These are phyloP conservation scores for Termitomyces sp. DNA, from an alignment of 768 basidiomycete genomes.

Conservation along the genomic window DNA sequence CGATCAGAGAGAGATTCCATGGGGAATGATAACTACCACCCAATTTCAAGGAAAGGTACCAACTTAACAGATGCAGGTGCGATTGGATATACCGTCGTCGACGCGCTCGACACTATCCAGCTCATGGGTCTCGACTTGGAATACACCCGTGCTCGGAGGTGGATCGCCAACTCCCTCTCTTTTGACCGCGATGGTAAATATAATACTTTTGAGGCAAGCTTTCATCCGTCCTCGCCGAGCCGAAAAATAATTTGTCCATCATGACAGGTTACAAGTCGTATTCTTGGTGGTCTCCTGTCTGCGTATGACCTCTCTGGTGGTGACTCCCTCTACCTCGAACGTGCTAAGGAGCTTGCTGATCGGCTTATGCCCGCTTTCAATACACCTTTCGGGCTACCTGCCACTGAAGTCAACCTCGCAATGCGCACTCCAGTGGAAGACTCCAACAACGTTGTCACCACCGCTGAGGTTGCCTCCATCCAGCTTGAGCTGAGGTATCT, in stretches of 20 bases:
- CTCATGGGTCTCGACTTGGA: constrained; percentile 83
- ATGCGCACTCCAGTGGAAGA: constrained; percentile 57
- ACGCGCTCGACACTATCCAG: constrained; percentile 85
- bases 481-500: constrained; percentile 92
- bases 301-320: constrained; percentile 76
- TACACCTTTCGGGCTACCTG: constrained; percentile 75
- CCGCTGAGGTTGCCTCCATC: constrained; percentile 81
- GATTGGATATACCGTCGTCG: constrained; percentile 88
- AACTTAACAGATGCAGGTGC: constrained; percentile 76
- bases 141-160: constrained; percentile 71
- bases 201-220: constrained; percentile 83
- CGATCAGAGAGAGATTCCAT: constrained; percentile 80
- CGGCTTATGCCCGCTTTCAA: constrained; percentile 80
- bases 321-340: constrained; percentile 68
- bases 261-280: constrained; percentile 81
- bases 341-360: constrained; percentile 79
- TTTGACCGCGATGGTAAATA: constrained; percentile 80
- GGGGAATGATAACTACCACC: constrained; percentile 91
- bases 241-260: neutral
- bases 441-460: constrained; percentile 58
- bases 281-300: constrained; percentile 86
- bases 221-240: neutral
- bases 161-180: constrained; percentile 63
- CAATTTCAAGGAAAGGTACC: constrained; percentile 64
- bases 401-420: constrained; percentile 70